Base-by-base conservation (phyloP, 805 yeast species). In the Metschnikowia similis region DNA sequence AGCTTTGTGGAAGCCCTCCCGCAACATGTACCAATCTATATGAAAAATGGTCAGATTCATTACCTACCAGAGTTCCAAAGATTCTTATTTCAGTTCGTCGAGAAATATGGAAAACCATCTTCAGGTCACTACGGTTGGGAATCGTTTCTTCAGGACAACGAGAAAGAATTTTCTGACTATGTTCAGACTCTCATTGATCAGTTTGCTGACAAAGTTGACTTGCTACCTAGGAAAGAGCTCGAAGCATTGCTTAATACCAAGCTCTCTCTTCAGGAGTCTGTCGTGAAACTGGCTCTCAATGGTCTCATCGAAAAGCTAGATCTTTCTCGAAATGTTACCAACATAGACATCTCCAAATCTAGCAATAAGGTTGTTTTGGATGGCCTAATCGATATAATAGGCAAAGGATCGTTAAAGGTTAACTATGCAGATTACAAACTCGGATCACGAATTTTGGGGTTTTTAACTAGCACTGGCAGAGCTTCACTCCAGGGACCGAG, bases 401-500 rank as follows among this genome's bases (percentile, higher is more conserved):
- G 69, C 39, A 63, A 66, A 50, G 74, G 74, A 0, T 61, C 74
- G 0, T 53, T 65, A n/a, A 64, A 66, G 35, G 58, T 67, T 21
- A 71, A 73, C 51, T 73, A 67, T 52, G 77, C 77, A 6, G 73
- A 69, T 47, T 72, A 68, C 52, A 62, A 56, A 13, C 56, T 67
- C 4, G 76, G 76, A 2, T 54, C 76, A 0, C 56, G 76, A 45
- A 69, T 72, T 4, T 56, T 73, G 14, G 77, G 78, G 2, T 73
- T 70, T 44, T 58, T 72, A 26, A 72, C 77, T 8, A 54, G 62
- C n/a, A 59, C 62, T 1, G 55, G 63, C 4, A 38, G 45, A 11
- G 50, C 47, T 1, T 32, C 55, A 1, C 37, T 37, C 7, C 32
- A 40, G 21, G 43, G 34, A 9, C 61, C 60, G 35, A 56, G 68